Conservation (phyloP, 371 early-diverging fungal genomes). For the Batrachochytrium dendrobatidis region DNA sequence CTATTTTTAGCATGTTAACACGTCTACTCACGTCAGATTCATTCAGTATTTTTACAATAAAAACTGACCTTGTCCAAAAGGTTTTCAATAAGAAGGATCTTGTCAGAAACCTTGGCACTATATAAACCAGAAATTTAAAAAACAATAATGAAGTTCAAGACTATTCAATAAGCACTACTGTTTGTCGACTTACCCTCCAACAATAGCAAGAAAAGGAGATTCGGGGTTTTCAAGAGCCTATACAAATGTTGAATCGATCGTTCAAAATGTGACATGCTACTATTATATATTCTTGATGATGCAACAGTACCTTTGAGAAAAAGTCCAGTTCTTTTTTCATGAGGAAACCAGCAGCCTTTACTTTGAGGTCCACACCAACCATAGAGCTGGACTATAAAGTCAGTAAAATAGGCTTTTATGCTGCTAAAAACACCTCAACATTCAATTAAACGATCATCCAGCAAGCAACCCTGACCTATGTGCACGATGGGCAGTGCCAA, state of each 20-base stretch:
- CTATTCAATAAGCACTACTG: not conserved
- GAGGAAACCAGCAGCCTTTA: slow-evolving; percentile 91
- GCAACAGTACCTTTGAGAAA: slow-evolving; percentile 94
- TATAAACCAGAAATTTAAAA: not conserved
- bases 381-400: slow-evolving; percentile 70
- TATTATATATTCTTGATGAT: too few species aligned
- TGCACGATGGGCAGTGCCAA: slow-evolving; percentile 98
- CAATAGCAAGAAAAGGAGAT: slow-evolving; percentile 93
- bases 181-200: slow-evolving; percentile 73
- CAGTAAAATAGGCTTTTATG: not conserved
- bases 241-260: too few species aligned
- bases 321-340: slow-evolving; percentile 98
- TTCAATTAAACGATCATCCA: not conserved
- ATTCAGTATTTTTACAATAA: too few species aligned
- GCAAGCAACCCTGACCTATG: slow-evolving; percentile 25
- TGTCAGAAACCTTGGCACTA: slow-evolving; percentile 96
- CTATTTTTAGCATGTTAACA: too few species aligned
- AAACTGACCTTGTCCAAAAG: slow-evolving; percentile 70
- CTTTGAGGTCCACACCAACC: slow-evolving; percentile 89
- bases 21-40: too few species aligned
- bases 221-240: slow-evolving; percentile 88
- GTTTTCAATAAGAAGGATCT: slow-evolving; percentile 96
- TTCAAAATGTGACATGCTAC: too few species aligned
- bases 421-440: not conserved
- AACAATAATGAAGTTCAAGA: not conserved